These are phyloP conservation scores for Exophiala bonariae DNA, from an alignment of 2,329 filamentous ascomycete genomes.

Conservation along the genomic window DNA sequence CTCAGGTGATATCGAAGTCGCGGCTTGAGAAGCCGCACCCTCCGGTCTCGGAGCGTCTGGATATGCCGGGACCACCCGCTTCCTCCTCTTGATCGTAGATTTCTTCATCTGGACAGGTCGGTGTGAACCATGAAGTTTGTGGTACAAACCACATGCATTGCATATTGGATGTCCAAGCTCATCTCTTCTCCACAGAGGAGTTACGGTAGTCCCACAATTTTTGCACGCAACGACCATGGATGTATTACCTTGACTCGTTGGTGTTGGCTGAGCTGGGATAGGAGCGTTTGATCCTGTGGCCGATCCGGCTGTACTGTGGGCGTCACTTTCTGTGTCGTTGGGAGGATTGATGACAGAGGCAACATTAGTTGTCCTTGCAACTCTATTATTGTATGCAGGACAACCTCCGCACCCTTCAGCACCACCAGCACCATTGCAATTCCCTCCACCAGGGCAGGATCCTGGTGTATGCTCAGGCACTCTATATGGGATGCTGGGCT, in stretches of 20 bases:
- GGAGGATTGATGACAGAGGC: conserved; percentile 5
- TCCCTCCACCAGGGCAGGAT: conserved; percentile 92
- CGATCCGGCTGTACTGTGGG: conserved; percentile 7
- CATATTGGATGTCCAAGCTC: conserved; percentile 96
- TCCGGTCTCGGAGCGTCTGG: conserved; percentile 37
- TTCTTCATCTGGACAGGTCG: conserved; percentile 99
- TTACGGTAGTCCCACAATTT: conserved; percentile 95
- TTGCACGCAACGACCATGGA: conserved; percentile 83
- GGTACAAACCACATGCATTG: conserved; percentile 95
- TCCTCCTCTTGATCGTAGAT: conserved; percentile 90
- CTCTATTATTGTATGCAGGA: conserved; percentile 94
- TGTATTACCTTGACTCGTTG: conserved; percentile 12
- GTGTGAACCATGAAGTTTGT: conserved; percentile 92
- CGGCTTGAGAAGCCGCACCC: conserved; percentile 10
- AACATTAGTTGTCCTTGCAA: conserved; percentile 53
- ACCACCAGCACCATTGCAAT: conserved; percentile 94
- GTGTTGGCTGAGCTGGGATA: conserved; percentile 9
- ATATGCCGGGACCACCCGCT: conserved; percentile 84
- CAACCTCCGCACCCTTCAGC: conserved; percentile 94
- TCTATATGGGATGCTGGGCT: conserved; percentile 23
- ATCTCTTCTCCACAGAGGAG: conserved; percentile 91
- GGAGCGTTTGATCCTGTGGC: conserved; percentile 5
- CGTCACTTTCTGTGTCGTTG: conserved; percentile 6
- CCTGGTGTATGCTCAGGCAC: conserved; percentile 55
- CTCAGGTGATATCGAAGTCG: conserved; percentile 20